A percentile compares a stretch with the other conserved stretches of the same genome.
These are phyloP conservation scores for Aspergillus bridgeri DNA, from an alignment of 495 filamentous ascomycete genomes.

Conservation along the genomic window DNA sequence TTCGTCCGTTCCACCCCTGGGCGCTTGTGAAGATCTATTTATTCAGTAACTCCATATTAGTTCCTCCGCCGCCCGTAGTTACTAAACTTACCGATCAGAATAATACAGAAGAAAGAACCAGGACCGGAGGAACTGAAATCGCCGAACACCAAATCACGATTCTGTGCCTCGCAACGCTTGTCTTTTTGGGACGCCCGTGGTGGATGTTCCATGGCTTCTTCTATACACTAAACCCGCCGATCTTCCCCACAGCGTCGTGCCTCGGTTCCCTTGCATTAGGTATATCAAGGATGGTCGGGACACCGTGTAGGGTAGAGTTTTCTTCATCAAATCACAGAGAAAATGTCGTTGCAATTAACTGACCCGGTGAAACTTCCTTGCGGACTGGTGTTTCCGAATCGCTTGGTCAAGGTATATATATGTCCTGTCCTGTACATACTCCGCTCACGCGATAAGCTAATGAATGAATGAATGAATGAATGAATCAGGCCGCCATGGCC, in stretches of 20 bases:
- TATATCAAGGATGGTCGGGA: too few relatives aligned
- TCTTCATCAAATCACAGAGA: too few relatives aligned
- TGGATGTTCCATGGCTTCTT: not conserved
- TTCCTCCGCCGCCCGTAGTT: too few relatives aligned
- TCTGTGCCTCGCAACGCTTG: not conserved
- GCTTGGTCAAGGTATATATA: constrained; percentile 45
- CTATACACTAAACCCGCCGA: not conserved
- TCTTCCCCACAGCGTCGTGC: not conserved
- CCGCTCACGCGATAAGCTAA: too few relatives aligned
- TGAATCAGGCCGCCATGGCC: constrained; percentile 54
- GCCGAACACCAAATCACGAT: not conserved
- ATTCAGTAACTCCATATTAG: too few relatives aligned
- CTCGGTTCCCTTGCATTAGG: too few relatives aligned
- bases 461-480: too few relatives aligned
- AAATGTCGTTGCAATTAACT: constrained; percentile 31
- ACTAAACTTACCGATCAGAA: too few relatives aligned
- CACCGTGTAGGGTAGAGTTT: too few relatives aligned
- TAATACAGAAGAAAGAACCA: too few relatives aligned
- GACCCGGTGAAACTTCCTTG: constrained; percentile 49
- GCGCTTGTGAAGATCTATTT: too few relatives aligned
- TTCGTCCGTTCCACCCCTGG: too few relatives aligned
- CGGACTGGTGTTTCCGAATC: constrained; percentile 50
- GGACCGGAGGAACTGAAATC: constrained; percentile 7
- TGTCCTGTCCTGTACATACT: not conserved
- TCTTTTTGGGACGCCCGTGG: not conserved